Evolutionary conservation across 2,329 filamentous ascomycete species (phyloP), one percentile per base, ranked within the genome.

Genomic region (Xylariaceae sp.): DNA sequence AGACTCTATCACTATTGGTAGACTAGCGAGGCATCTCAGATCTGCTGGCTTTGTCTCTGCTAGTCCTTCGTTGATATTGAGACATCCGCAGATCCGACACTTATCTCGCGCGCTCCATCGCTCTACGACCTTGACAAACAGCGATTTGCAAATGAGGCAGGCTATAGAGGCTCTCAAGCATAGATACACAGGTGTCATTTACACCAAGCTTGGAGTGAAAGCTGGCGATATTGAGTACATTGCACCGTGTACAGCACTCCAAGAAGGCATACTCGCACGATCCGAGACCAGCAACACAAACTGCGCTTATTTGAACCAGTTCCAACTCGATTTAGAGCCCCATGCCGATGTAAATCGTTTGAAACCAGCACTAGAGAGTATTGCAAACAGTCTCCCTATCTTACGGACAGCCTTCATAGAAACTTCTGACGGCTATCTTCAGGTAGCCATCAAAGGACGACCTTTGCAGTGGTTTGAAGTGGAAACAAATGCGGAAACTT

Each of bases 1-100:
- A 20, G 92, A 95, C 58, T 96, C 91, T 0, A 89, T 96, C 14
- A 89, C 88, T 0, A 86, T 85, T 0, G 82, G 94, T 37, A 76
- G 81, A 6, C 75, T 96, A 22, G 76, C 85, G 1, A 73, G 76
- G 5, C 64, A 74, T 11, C 69, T 96, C 12, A 86, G 81, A 54
- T 70, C 75, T 3, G 69, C 69, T 2, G 87, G 88, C 0, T 78
- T 90, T 42, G 25, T 59, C 1, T 68, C 73, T 12, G 82, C 80
- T 0, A 81, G 78, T 6, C 77, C 88, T 1, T 81, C 86, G 0
- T 54, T 79, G 1, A 71, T 96, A 4, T 78, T 95, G 64, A 81
- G 76, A 47, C 77, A 83, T 58, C 73, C 76, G 0, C 58, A 73
- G 3, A 58, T 84, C 0, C 64, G 62, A 5, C 71, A 75, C 22